Evolutionary conservation across 2,329 filamentous ascomycete genomes (phyloP), one percentile per base, ranked within the genome.

Genomic region (Trichoderma guizhouense): DNA sequence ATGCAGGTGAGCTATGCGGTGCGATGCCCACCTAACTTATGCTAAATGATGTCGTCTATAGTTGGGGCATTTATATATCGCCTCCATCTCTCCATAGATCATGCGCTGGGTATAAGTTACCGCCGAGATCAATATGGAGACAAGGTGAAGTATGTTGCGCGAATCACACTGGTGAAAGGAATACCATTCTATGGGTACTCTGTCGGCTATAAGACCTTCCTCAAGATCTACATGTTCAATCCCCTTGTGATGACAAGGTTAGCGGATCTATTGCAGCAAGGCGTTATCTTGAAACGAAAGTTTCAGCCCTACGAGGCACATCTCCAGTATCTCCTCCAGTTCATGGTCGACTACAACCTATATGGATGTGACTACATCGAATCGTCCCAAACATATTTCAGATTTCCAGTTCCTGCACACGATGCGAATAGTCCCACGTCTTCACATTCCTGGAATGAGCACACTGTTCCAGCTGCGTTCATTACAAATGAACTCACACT

Each of bases 311-410:
- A 96, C 78, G 96, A 99, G 82, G 94, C 93, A 21, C 97, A 99
- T 79, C 81, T 98, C 73, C 94, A 97, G 78, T 98, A 95, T 79
- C 83, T 98, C 9, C 86, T 96, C 11, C 97, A 99, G 82, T 99
- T 97, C 89, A 98, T 99, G 96, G 92, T 92, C 74, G 97, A 99
- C 80, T 99, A 97, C 84, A 99, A 98, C 79, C 85, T 99, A 75
- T 98, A 97, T 80, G 97, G 97, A 7, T 99, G 96, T 79, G 91
- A 90, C 71, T 97, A 95, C 77, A 90, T 98, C 74, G 89, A 95
- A 72, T 92, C 90, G 64, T 85, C 85, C 11, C 92, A 89, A 74
- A 89, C 91, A 1, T 86, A 83, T 32, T 98, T 97, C 78, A 89
- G 96, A 69, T 85, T 86, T 3, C 94, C 94, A 0, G 84, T 98